Conservation (phyloP, 768 basidiomycete genomes). For the Asterophora parasitica region DNA sequence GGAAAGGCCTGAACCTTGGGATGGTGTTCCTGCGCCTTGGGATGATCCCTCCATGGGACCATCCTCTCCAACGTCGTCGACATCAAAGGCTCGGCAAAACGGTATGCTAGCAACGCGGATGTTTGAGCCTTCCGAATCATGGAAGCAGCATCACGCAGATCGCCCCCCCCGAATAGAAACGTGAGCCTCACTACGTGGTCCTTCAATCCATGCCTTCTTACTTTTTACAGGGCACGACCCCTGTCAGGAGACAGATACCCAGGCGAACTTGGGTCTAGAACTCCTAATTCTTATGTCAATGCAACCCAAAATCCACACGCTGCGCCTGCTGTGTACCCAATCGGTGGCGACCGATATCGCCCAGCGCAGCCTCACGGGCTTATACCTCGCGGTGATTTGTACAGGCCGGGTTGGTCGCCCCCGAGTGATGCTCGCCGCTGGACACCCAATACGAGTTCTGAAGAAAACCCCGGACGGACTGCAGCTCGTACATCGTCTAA, state of each 20-base stretch:
- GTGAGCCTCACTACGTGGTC: conserved; percentile 26
- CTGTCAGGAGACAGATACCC: conserved; percentile 26
- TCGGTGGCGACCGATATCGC: conserved; percentile 46
- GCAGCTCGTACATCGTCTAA: conserved; percentile 15
- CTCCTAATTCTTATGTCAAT: conserved; percentile 14
- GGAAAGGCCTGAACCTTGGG: conserved; percentile 43
- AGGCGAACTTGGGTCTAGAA: conserved; percentile 22
- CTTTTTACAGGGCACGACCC: conserved; percentile 6
- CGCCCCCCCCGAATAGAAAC: conserved; percentile 33
- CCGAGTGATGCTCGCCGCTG: conserved; percentile 5
- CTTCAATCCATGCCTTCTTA: not conserved
- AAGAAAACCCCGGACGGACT: conserved; percentile 16
- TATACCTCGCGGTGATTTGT: conserved; percentile 39
- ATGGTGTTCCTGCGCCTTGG: conserved; percentile 29
- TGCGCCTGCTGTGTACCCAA: conserved; percentile 6
- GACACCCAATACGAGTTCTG: conserved; percentile 6
- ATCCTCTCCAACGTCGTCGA: conserved; percentile 30
- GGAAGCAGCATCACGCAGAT: conserved; percentile 58
- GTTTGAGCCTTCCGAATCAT: conserved; percentile 70
- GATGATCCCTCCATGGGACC: conserved; percentile 39
- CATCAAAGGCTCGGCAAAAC: conserved; percentile 26
- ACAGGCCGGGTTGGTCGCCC: conserved; percentile 41
- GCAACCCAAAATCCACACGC: not conserved
- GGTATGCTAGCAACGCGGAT: conserved; percentile 38
- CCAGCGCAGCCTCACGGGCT: conserved; percentile 32